A percentile compares a stretch with the other conserved stretches of the same genome.
Evolutionary conservation across 192 early-diverging fungal species (phyloP).

Genomic region (Dissophora ornata): DNA sequence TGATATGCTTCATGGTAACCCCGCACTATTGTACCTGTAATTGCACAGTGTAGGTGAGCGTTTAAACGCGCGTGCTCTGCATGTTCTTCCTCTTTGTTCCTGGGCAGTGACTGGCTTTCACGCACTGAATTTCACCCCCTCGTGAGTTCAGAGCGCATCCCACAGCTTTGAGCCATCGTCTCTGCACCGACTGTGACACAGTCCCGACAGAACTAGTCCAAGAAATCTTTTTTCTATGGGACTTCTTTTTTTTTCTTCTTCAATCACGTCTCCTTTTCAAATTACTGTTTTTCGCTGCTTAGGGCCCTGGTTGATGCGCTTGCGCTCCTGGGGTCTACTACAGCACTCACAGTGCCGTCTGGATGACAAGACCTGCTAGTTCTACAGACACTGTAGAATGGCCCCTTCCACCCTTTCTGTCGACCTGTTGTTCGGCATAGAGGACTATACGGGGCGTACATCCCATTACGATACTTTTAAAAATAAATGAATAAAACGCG

Average conservation of each 20-base stretch:
- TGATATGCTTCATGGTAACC: too few species aligned
- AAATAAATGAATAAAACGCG: background rate
- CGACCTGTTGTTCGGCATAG: conserved; percentile 5
- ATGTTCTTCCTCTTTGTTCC: too few species aligned
- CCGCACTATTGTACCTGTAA: too few species aligned
- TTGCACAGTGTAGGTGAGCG: too few species aligned
- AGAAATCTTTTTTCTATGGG: too few species aligned
- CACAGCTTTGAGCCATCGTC: too few species aligned
- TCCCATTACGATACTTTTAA: background rate
- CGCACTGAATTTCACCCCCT: too few species aligned
- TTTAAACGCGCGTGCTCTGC: too few species aligned
- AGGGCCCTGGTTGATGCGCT: conserved; percentile 47
- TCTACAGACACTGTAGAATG: conserved; percentile 5
- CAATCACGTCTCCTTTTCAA: conserved; percentile 50
- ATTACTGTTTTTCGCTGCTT: conserved; percentile 47
- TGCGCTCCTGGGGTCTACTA: conserved; percentile 40
- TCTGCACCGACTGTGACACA: too few species aligned
- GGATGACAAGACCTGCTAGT: conserved; percentile 43
- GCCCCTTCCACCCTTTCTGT: conserved; percentile 44
- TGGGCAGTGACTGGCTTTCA: too few species aligned
- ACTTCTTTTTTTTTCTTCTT: conserved; percentile 20
- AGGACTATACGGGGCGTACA: conserved; percentile 51
- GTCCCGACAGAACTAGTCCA: background rate
- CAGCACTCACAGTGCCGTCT: conserved; percentile 44
- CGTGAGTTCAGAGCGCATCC: too few species aligned